These are phyloP conservation scores for Kalaharituber pfeilii DNA, from an alignment of 2,329 filamentous ascomycete species.

Conservation along the genomic window DNA sequence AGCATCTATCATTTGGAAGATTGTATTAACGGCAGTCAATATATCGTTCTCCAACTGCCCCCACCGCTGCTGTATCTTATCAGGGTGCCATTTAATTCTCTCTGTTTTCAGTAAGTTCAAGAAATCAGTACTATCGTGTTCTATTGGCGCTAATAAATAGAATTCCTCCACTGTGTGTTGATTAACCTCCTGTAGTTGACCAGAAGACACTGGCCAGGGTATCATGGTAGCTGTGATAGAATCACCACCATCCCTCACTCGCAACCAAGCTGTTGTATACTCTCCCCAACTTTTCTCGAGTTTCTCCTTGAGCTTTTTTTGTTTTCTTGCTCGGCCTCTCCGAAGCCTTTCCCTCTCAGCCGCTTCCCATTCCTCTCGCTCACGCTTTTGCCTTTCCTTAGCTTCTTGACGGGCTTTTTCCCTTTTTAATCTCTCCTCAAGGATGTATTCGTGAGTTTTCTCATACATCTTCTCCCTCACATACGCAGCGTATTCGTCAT, in stretches of 20 bases:
- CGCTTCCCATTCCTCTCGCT: slow-evolving; percentile 30
- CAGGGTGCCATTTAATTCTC: slow-evolving; percentile 87
- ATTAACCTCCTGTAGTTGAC: slow-evolving; percentile 39
- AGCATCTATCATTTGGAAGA: slow-evolving; percentile 78
- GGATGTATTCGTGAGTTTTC: slow-evolving; percentile 66
- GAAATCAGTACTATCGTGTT: slow-evolving; percentile 25
- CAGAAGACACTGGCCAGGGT: slow-evolving; percentile 57
- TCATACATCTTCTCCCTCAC: slow-evolving; percentile 91
- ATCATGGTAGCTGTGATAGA: slow-evolving; percentile 30
- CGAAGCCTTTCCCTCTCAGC: slow-evolving; percentile 54
- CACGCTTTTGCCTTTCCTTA: slow-evolving; percentile 30
- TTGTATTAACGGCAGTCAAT: slow-evolving; percentile 65
- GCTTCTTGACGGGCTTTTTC: slow-evolving; percentile 37
- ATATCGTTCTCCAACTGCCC: slow-evolving; percentile 55
- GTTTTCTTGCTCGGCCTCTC: slow-evolving; percentile 46
- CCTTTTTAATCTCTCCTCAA: slow-evolving; percentile 54
- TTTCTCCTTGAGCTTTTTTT: slow-evolving; percentile 35
- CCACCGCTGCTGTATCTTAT: slow-evolving; percentile 87
- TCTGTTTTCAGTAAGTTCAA: slow-evolving; percentile 54
- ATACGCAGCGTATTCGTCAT: slow-evolving; percentile 78
- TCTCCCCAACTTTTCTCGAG: slow-evolving; percentile 40
- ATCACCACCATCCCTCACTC: slow-evolving; percentile 20
- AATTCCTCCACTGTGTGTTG: slow-evolving; percentile 50
- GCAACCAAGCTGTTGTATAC: slow-evolving; percentile 51
- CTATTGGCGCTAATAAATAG: slow-evolving; percentile 40